Percentiles rank a stretch among this genome's conserved stretches.
phyloP scores from a whole-genome alignment of 306 rosid species.

The Vigna hirtella region DNA sequence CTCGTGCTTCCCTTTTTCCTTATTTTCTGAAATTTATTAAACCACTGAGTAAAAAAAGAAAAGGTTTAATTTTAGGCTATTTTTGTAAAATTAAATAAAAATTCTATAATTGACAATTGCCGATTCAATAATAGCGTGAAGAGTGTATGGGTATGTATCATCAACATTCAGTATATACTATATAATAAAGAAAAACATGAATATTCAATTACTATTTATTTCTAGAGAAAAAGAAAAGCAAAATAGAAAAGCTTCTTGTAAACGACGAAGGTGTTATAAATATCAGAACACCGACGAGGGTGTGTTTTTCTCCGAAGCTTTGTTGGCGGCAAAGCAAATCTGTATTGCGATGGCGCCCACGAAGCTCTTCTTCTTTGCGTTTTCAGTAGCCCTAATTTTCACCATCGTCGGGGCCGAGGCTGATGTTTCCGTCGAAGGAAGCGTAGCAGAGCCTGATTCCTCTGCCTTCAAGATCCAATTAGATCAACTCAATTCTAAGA shows the following conservation, averaged over 20 bases:
- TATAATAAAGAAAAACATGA: not conserved
- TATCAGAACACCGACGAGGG: not conserved
- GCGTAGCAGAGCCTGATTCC: conserved; percentile 51
- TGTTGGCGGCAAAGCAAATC: conserved; percentile 59
- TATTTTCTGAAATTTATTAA: not conserved
- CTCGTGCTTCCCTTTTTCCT: not conserved
- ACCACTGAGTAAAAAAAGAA: not conserved
- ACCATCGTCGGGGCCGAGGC: conserved; percentile 51
- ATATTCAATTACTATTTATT: not conserved
- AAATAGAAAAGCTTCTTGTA: not conserved
- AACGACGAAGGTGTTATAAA: conserved; percentile 21
- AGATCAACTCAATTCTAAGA: conserved; percentile 75
- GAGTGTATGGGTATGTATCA: not conserved
- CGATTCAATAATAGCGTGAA: not conserved
- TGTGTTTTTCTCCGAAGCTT: conserved; percentile 44
- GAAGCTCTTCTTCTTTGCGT: conserved; percentile 58
- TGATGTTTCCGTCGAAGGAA: conserved; percentile 51
- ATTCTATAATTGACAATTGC: not conserved
- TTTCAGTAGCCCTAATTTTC: conserved; percentile 67
- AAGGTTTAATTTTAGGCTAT: not conserved
- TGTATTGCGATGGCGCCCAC: conserved; percentile 73
- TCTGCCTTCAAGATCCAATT: conserved; percentile 74
- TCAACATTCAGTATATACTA: not conserved
- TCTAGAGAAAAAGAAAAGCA: not conserved
- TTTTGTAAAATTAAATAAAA: not conserved